These are phyloP conservation scores for Beauveria caledonica DNA, from an alignment of 2,329 filamentous ascomycete genomes.

Conservation along the genomic window DNA sequence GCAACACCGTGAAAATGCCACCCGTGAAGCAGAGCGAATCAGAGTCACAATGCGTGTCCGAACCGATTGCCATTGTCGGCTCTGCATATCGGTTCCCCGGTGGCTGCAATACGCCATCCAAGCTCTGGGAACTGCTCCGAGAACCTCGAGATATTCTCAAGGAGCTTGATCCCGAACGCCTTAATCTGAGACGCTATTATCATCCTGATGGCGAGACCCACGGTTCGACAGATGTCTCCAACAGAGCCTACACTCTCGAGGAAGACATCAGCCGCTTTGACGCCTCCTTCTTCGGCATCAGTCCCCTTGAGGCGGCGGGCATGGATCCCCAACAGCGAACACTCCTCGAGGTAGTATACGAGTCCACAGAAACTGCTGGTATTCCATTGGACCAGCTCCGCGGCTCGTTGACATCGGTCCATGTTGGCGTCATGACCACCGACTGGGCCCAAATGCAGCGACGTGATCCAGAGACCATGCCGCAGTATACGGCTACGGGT, in stretches of 20 bases:
- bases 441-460: slow-evolving; percentile 23
- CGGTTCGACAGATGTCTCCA: slow-evolving; percentile 13
- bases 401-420: slow-evolving; percentile 12
- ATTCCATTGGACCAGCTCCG: not conserved
- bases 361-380: slow-evolving; percentile 17
- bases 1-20: no score
- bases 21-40: no score
- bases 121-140: slow-evolving; percentile 29
- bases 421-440: slow-evolving; percentile 18
- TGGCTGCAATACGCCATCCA: slow-evolving; percentile 23
- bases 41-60: slow-evolving; percentile 5
- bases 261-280: slow-evolving; percentile 25
- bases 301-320: slow-evolving; percentile 33
- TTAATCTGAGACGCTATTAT: not conserved
- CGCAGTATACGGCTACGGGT: not conserved
- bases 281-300: slow-evolving; percentile 37
- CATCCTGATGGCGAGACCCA: slow-evolving; percentile 7
- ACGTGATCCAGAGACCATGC: slow-evolving; percentile 15
- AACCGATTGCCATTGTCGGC: slow-evolving; percentile 35
- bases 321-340: slow-evolving; percentile 25
- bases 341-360: slow-evolving; percentile 26
- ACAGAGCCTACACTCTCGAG: not conserved
- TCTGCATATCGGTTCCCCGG: slow-evolving; percentile 32
- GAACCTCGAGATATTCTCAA: slow-evolving; percentile 17
- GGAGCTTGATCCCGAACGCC: not conserved